phyloP scores from a whole-genome alignment of 139 green algal genomes.

The Closterium sp. region DNA sequence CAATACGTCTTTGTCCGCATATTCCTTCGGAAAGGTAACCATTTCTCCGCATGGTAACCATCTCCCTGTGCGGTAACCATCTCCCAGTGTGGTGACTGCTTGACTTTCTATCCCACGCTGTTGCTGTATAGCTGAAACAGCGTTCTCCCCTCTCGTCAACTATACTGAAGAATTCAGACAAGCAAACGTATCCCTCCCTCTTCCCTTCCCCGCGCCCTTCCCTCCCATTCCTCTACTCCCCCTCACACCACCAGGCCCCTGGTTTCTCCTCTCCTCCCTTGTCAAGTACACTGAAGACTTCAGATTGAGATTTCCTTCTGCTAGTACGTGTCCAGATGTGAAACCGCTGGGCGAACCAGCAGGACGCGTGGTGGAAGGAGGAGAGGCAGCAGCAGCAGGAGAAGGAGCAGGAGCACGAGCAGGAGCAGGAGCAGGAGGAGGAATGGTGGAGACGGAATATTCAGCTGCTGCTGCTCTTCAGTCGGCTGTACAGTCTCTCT shows the following conservation, averaged over 20 bases:
- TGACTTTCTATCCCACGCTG: neutral
- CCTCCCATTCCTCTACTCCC: too few species aligned
- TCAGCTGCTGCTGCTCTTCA: neutral
- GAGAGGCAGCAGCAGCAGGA: neutral
- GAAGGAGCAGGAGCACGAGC: neutral
- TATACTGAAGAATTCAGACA: too few species aligned
- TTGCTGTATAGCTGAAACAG: too few species aligned
- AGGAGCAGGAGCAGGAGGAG: neutral
- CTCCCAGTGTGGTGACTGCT: too few species aligned
- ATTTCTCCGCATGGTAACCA: too few species aligned
- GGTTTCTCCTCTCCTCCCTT: neutral
- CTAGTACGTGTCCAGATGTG: too few species aligned
- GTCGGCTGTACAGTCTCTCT: neutral
- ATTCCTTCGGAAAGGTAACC: neutral
- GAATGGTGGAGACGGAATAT: neutral
- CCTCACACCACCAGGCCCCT: neutral
- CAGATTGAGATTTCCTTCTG: neutral
- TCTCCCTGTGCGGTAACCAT: neutral
- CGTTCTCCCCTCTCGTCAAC: neutral
- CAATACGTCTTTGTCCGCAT: neutral
- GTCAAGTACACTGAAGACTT: neutral
- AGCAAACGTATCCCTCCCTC: too few species aligned
- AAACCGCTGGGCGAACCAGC: neutral
- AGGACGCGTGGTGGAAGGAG: neutral
- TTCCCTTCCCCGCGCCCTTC: too few species aligned